A percentile compares a stretch with the other conserved stretches of the same genome.
These are phyloP conservation scores for Erysimum pusillum DNA, from an alignment of 441 rosid species.

Conservation along the genomic window DNA sequence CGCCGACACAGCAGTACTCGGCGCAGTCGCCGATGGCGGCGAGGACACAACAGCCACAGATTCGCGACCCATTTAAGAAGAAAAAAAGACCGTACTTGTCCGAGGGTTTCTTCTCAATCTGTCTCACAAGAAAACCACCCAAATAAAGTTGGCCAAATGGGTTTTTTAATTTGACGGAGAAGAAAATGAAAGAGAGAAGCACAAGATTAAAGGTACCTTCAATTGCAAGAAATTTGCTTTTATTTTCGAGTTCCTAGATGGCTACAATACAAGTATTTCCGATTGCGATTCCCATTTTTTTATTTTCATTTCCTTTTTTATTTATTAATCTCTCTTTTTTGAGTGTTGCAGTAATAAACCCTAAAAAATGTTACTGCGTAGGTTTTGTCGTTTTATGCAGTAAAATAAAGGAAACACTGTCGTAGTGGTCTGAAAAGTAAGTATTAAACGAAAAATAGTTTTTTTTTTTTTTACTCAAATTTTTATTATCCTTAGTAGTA, in stretches of 20 bases:
- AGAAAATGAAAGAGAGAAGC: conserved; percentile 46
- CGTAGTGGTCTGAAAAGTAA: conserved; percentile 24
- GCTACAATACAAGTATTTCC: conserved; percentile 38
- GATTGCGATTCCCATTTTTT: conserved; percentile 23
- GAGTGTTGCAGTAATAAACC: conserved; percentile 39
- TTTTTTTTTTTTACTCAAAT: neutral
- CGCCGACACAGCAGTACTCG: conserved; percentile 37
- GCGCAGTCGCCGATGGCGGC: conserved; percentile 18
- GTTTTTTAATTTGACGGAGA: conserved; percentile 55
- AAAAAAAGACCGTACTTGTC: neutral
- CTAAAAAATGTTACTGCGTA: conserved; percentile 32
- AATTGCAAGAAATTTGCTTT: conserved; percentile 72
- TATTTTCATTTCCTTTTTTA: neutral
- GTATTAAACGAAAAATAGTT: neutral
- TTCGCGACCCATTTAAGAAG: conserved; percentile 51
- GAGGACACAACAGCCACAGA: conserved; percentile 37
- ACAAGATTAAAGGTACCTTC: conserved; percentile 59
- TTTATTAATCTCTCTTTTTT: neutral
- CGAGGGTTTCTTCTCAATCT: conserved; percentile 15
- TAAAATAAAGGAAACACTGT: conserved; percentile 22
- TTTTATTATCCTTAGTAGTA: neutral
- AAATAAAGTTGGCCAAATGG: conserved; percentile 38
- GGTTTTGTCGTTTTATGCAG: conserved; percentile 41
- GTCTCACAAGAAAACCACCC: conserved; percentile 5
- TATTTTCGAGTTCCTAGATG: conserved; percentile 39